phyloP scores from a whole-genome alignment of 2,329 filamentous ascomycete genomes.

The Ophiocordyceps camponoti-floridani region DNA sequence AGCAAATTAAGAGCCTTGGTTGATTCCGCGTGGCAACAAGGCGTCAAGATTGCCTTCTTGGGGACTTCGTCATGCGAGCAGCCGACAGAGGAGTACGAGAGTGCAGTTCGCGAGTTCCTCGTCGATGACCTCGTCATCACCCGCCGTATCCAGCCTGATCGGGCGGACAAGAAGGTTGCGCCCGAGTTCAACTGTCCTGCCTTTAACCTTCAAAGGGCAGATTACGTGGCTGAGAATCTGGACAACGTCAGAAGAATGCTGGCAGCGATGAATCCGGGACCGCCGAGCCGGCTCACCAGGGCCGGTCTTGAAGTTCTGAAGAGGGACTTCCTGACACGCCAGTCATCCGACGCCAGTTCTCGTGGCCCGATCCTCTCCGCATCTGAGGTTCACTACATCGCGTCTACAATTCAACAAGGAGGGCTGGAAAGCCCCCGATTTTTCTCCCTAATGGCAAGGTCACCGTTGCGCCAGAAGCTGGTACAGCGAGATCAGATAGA shows the following conservation, averaged over 20 bases:
- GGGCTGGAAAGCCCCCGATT: conserved; percentile 9
- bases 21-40: conserved; percentile 52
- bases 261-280: conserved; percentile 14
- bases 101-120: conserved; percentile 19
- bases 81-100: conserved; percentile 23
- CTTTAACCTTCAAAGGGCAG: conserved; percentile 14
- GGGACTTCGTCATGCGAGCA: conserved; percentile 52
- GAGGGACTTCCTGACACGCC: background rate
- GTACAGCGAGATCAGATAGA: conserved; percentile 14
- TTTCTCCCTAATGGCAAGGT: conserved; percentile 14
- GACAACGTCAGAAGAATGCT: conserved; percentile 29
- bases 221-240: conserved; percentile 26
- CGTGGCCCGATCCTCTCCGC: conserved; percentile 17
- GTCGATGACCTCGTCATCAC: conserved; percentile 21
- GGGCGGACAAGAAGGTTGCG: conserved; percentile 5
- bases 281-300: conserved; percentile 1
- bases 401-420: conserved; percentile 8
- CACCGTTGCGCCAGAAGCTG: conserved; percentile 12
- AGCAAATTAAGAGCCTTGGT: conserved; percentile 52
- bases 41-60: conserved; percentile 56
- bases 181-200: background rate
- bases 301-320: background rate
- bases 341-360: background rate
- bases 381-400: conserved; percentile 21
- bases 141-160: conserved; percentile 15